Percentiles rank a stretch among this genome's conserved stretches.
Conservation (phyloP, 2,329 filamentous ascomycete genomes). For the Fusarium subtropicale region DNA sequence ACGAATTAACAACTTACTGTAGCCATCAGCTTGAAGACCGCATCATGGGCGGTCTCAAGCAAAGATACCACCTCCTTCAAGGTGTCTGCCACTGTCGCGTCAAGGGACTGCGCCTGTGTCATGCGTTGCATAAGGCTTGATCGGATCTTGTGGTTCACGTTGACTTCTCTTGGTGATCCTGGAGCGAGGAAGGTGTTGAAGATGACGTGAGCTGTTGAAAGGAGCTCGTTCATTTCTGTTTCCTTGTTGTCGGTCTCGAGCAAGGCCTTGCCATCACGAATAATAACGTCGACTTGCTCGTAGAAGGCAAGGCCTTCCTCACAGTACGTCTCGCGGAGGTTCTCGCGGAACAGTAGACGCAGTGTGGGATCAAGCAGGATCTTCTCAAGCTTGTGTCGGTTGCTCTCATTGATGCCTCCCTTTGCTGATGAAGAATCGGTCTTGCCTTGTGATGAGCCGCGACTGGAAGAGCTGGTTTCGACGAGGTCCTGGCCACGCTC, state of each 20-base stretch:
- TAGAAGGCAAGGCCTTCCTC: conserved; percentile 98
- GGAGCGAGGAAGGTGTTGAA: conserved; percentile 99
- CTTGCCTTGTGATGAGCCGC: conserved; percentile 71
- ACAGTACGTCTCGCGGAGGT: conserved; percentile 92
- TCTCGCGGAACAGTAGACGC: conserved; percentile 90
- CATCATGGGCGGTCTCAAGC: conserved; percentile 93
- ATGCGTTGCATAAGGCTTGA: conserved; percentile 94
- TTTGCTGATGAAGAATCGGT: conserved; percentile 56
- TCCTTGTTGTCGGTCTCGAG: conserved; percentile 69
- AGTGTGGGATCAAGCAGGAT: conserved; percentile 92
- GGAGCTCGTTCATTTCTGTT: conserved; percentile 91
- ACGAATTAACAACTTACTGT: conserved; percentile 78
- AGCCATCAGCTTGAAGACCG: conserved; percentile 98
- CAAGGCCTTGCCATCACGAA: conserved; percentile 72
- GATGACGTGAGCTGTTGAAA: conserved; percentile 93
- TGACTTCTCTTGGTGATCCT: conserved; percentile 94
- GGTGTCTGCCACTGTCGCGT: conserved; percentile 89
- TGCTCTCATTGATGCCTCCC: conserved; percentile 81
- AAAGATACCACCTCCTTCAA: conserved; percentile 87
- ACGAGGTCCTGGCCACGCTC: conserved; percentile 79
- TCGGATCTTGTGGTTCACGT: conserved; percentile 94
- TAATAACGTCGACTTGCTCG: conserved; percentile 90
- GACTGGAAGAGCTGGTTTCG: conserved; percentile 63
- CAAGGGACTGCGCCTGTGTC: conserved; percentile 95
- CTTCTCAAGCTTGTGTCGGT: conserved; percentile 91